phyloP scores from a whole-genome alignment of 768 basidiomycete species.

The Tylopilus plumbeoviolaceoides region DNA sequence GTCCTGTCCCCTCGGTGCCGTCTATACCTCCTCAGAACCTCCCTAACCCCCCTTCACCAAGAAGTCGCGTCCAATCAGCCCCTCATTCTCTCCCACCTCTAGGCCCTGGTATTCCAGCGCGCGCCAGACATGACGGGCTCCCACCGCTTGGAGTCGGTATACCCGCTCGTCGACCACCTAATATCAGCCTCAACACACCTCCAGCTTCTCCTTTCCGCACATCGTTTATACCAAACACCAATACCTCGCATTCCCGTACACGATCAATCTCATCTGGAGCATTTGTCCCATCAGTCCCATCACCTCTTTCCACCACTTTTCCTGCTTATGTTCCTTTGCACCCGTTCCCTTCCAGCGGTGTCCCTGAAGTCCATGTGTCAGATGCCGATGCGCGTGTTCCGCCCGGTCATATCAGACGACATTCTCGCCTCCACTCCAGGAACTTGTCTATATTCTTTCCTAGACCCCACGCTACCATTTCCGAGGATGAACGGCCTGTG shows the following conservation, averaged over 20 bases:
- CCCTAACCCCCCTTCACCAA: conserved; percentile 14
- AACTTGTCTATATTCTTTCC: conserved; percentile 94
- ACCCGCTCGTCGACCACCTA: conserved; percentile 26
- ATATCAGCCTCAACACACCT: conserved; percentile 21
- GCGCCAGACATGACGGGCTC: conserved; percentile 13
- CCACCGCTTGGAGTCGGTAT: conserved; percentile 25
- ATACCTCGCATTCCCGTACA: conserved; percentile 23
- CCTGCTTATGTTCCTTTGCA: conserved; percentile 23
- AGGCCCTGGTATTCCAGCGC: conserved; percentile 22
- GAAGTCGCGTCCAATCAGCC: conserved; percentile 27
- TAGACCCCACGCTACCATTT: conserved; percentile 56
- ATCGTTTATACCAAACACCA: conserved; percentile 19
- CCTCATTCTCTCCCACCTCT: conserved; percentile 15
- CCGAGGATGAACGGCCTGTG: conserved; percentile 55
- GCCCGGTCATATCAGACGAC: conserved; percentile 40
- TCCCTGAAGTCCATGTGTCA: conserved; percentile 17
- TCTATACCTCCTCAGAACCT: conserved; percentile 7
- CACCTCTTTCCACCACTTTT: conserved; percentile 28
- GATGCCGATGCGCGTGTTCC: no score
- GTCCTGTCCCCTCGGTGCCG: background rate
- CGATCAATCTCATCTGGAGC: conserved; percentile 34
- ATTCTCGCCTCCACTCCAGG: conserved; percentile 79
- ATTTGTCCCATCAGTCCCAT: conserved; percentile 23
- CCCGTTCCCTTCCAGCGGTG: conserved; percentile 20
- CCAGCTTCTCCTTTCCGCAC: conserved; percentile 32